Evolutionary conservation across 768 basidiomycete genomes (phyloP).

Genomic region (Leccinum incarnatum): DNA sequence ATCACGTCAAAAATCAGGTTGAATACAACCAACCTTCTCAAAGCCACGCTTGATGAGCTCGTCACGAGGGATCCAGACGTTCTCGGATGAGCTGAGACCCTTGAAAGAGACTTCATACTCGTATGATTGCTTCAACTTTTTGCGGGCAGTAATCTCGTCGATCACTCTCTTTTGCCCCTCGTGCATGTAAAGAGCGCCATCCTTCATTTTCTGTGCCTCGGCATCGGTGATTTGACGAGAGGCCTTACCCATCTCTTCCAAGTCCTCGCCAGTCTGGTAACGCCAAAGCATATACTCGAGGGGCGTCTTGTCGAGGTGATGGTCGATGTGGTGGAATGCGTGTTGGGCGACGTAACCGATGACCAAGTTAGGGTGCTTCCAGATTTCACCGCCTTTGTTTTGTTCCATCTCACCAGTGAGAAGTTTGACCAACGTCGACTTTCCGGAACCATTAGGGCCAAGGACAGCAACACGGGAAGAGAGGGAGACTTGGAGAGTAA

Average conservation of each 20-base stretch:
- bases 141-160: constrained; percentile 86
- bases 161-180: constrained; percentile 95
- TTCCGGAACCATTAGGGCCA: constrained; percentile 98
- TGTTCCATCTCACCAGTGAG: constrained; percentile 96
- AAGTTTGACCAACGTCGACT: constrained; percentile 95
- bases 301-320: constrained; percentile 98
- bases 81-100: constrained; percentile 92
- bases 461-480: constrained; percentile 98
- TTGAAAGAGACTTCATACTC: constrained; percentile 99
- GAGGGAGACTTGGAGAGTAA: constrained; percentile 94
- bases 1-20: not conserved
- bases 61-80: constrained; percentile 96
- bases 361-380: constrained; percentile 99
- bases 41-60: constrained; percentile 97
- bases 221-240: constrained; percentile 83
- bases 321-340: constrained; percentile 99
- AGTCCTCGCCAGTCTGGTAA: constrained; percentile 98
- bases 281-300: constrained; percentile 99
- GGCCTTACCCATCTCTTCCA: constrained; percentile 95
- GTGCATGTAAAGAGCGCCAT: constrained; percentile 78
- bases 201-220: constrained; percentile 95
- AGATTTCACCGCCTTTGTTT: constrained; percentile 95
- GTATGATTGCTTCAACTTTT: constrained; percentile 99
- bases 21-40: constrained; percentile 64
- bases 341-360: constrained; percentile 99